Percentiles rank a stretch among this genome's conserved stretches.
These are phyloP conservation scores for Phytophthora hibernalis DNA, from an alignment of 352 stramenopile genomes.

Conservation along the genomic window DNA sequence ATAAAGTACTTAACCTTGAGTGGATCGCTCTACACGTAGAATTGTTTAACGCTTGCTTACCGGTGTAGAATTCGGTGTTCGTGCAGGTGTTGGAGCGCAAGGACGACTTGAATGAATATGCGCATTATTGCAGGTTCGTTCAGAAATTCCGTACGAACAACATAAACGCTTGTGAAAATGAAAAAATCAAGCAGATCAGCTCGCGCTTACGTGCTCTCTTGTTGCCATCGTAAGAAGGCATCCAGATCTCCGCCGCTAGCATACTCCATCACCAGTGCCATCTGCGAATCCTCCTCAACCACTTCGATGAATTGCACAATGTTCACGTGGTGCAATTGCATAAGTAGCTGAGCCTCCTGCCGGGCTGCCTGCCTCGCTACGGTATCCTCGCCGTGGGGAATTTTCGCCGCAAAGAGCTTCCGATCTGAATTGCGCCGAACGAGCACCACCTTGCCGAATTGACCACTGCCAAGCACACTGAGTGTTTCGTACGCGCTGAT, in stretches of 20 bases:
- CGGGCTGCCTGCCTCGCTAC: slow-evolving; percentile 4
- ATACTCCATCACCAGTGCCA: slow-evolving; percentile 83
- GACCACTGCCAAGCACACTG: slow-evolving; percentile 56
- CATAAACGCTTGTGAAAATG: not conserved
- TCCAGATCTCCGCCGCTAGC: slow-evolving; percentile 68
- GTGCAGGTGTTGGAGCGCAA: slow-evolving; percentile 73
- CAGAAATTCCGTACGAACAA: slow-evolving; percentile 26
- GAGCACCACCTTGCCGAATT: slow-evolving; percentile 64
- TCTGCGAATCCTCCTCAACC: slow-evolving; percentile 35
- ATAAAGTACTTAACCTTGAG: not conserved
- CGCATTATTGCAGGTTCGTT: slow-evolving; percentile 65
- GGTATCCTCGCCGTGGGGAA: slow-evolving; percentile 30
- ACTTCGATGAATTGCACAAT: slow-evolving; percentile 69
- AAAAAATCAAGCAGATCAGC: not conserved
- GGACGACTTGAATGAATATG: slow-evolving; percentile 70
- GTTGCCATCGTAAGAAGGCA: slow-evolving; percentile 41
- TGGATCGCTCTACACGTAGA: not conserved
- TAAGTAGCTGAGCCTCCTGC: slow-evolving; percentile 63
- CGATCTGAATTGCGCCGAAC: slow-evolving; percentile 45
- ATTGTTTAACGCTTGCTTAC: slow-evolving; percentile 24
- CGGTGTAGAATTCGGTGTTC: slow-evolving; percentile 66
- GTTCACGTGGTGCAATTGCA: slow-evolving; percentile 62
- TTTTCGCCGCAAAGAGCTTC: slow-evolving; percentile 64
- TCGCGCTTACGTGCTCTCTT: slow-evolving; percentile 25
- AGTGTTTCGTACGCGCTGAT: slow-evolving; percentile 59